Conservation (phyloP, 2,329 filamentous ascomycete species). For the Zymoseptoria pseudotritici region DNA sequence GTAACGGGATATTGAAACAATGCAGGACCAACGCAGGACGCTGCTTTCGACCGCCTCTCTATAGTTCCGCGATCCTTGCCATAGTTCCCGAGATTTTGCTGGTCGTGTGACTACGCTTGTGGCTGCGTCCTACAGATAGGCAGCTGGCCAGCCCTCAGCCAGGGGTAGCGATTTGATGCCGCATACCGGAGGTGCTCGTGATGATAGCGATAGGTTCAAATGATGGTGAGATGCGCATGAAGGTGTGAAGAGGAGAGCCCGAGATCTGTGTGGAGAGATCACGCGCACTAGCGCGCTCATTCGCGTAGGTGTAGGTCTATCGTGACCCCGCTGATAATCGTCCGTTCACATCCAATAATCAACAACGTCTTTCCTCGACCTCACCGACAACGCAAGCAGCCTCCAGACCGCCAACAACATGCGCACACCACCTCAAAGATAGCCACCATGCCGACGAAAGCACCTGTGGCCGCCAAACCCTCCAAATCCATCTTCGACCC, state of each 20-base stretch:
- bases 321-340: background rate
- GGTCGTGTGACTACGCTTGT: background rate
- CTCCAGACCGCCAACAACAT: background rate
- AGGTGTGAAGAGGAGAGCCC: background rate
- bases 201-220: background rate
- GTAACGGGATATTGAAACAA: background rate
- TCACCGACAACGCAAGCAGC: background rate
- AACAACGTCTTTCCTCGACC: background rate
- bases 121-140: background rate
- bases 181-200: background rate
- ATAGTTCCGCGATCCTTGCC: background rate
- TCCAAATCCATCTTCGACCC: constrained; percentile 40
- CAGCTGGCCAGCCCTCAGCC: background rate
- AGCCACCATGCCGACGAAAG: constrained; percentile 17
- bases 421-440: background rate
- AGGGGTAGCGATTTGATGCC: background rate
- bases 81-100: background rate
- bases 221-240: background rate
- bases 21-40: background rate
- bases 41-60: background rate
- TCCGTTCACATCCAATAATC: background rate
- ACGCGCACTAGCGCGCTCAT: background rate
- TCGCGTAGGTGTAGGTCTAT: too few relatives aligned
- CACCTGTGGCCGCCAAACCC: constrained; percentile 22
- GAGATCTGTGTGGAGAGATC: background rate